Conservation (phyloP, 345 rosid genomes). For the Anacardium occidentale region DNA sequence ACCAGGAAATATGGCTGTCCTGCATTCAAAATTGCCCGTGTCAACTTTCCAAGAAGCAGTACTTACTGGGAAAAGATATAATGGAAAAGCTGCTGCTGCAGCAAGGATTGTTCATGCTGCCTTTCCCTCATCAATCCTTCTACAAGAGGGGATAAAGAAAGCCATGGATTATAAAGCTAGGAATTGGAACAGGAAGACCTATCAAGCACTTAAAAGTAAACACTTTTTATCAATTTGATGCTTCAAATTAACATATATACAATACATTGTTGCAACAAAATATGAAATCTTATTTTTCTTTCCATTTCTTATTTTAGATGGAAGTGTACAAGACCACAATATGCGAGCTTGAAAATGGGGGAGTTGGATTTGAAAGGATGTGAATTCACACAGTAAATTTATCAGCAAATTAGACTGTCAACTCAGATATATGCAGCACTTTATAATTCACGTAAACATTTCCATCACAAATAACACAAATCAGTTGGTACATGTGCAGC, state of each 20-base stretch:
- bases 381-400: neutral
- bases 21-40: slow-evolving; percentile 11
- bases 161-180: slow-evolving; percentile 13
- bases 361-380: slow-evolving; percentile 18
- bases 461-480: neutral
- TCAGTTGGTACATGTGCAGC: neutral
- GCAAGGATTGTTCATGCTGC: slow-evolving; percentile 16
- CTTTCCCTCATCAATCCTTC: slow-evolving; percentile 8
- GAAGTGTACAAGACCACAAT: slow-evolving; percentile 14
- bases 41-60: slow-evolving; percentile 19
- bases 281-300: neutral
- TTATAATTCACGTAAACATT: neutral
- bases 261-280: no score
- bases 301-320: slow-evolving; percentile 16
- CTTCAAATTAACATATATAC: neutral
- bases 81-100: neutral
- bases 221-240: neutral
- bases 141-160: slow-evolving; percentile 10
- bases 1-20: slow-evolving; percentile 5
- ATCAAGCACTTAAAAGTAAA: slow-evolving; percentile 13
- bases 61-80: slow-evolving; percentile 10
- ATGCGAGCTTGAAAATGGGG: slow-evolving; percentile 18
- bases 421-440: neutral
- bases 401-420: neutral
- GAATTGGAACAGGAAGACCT: slow-evolving; percentile 18